These are phyloP conservation scores for Arthrobotrys sphaeroides DNA, from an alignment of 2,329 filamentous ascomycete genomes.

Conservation along the genomic window DNA sequence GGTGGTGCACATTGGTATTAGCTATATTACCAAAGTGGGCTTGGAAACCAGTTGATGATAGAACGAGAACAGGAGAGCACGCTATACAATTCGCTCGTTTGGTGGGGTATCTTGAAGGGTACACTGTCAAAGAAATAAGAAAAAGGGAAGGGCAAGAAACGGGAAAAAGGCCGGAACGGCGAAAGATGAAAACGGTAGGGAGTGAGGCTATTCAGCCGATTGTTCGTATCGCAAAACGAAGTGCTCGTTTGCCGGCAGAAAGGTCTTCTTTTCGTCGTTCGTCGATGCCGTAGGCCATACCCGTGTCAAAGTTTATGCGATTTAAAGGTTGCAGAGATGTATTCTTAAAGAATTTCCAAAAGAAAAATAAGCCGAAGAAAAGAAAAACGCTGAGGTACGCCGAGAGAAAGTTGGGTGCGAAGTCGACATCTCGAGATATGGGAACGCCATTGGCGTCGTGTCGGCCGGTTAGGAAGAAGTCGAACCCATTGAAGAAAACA, in stretches of 20 bases:
- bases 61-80: background rate
- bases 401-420: slow-evolving; percentile 68
- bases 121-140: slow-evolving; percentile 3
- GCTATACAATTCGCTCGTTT: slow-evolving; percentile 33
- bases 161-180: too few species aligned
- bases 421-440: slow-evolving; percentile 45
- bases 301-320: slow-evolving; percentile 53
- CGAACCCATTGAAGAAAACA: slow-evolving; percentile 75
- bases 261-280: slow-evolving; percentile 48
- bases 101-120: slow-evolving; percentile 38
- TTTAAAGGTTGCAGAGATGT: slow-evolving; percentile 67
- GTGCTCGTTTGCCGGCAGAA: slow-evolving; percentile 32
- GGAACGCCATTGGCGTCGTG: slow-evolving; percentile 63
- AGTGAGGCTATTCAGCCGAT: slow-evolving; percentile 21
- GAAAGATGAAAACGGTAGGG: background rate
- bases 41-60: background rate
- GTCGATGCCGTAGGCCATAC: slow-evolving; percentile 51
- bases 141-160: background rate
- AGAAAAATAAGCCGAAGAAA: slow-evolving; percentile 68
- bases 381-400: slow-evolving; percentile 72
- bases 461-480: slow-evolving; percentile 69
- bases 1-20: background rate
- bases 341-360: slow-evolving; percentile 74
- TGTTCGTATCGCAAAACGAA: slow-evolving; percentile 47
- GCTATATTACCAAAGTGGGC: background rate